Evolutionary conservation across 345 rosid species (phyloP).

Genomic region (Pistacia integerrima): DNA sequence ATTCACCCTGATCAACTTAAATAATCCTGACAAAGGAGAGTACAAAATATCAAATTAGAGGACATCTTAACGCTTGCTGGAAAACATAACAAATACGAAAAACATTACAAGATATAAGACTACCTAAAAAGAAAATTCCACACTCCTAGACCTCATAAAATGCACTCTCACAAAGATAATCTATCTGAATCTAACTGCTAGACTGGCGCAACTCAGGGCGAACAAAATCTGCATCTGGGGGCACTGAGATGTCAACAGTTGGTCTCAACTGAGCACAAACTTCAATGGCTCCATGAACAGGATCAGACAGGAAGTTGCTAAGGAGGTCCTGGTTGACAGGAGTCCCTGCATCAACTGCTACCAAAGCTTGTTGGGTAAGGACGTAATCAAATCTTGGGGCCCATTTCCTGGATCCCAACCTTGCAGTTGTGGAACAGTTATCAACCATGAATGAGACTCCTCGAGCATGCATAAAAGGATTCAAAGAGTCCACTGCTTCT

Average conservation of each 20-base stretch:
- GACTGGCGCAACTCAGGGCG: constrained; percentile 49
- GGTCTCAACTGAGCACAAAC: constrained; percentile 43
- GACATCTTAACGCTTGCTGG: background rate
- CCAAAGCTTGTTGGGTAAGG: constrained; percentile 79
- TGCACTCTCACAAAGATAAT: background rate
- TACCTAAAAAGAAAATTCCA: background rate
- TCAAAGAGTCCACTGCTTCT: constrained; percentile 90
- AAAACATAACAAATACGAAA: background rate
- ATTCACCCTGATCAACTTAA: no score
- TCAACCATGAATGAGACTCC: constrained; percentile 97
- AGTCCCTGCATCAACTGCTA: constrained; percentile 37
- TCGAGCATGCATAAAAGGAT: constrained; percentile 93
- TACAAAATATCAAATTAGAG: background rate
- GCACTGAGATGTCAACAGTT: constrained; percentile 44
- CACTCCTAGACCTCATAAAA: background rate
- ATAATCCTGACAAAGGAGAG: no score
- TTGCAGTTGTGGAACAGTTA: constrained; percentile 90
- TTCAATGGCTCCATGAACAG: constrained; percentile 43
- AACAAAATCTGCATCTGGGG: constrained; percentile 53
- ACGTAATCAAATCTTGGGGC: constrained; percentile 84
- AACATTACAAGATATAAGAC: background rate
- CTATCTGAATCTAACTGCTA: constrained; percentile 13
- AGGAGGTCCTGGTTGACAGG: constrained; percentile 45
- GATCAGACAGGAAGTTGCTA: constrained; percentile 47
- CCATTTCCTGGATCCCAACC: constrained; percentile 91